Evolutionary conservation across 495 filamentous ascomycete genomes (phyloP).

Genomic region (Penicillium alfredii): DNA sequence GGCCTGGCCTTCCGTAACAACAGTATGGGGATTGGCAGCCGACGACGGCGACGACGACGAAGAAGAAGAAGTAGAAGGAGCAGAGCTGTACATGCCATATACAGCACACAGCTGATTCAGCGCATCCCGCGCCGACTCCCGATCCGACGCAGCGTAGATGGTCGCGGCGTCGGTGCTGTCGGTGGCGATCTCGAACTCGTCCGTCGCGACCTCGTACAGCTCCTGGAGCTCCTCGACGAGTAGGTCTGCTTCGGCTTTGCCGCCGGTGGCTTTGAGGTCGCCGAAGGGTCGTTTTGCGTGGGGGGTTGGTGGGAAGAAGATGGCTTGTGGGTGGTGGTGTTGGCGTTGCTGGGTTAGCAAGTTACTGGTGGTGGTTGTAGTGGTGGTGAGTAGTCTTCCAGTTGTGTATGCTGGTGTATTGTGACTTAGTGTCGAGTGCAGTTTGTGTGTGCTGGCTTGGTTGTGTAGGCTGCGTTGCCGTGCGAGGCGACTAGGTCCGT

Average conservation of each 20-base stretch:
- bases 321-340: background rate
- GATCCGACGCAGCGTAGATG: constrained; percentile 45
- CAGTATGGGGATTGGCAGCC: constrained; percentile 3
- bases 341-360: too few species aligned
- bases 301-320: background rate
- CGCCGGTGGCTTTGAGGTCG: constrained; percentile 6
- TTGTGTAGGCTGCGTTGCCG: too few species aligned
- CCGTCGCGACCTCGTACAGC: constrained; percentile 39
- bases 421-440: too few species aligned
- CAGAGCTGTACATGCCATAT: constrained; percentile 32
- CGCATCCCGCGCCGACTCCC: constrained; percentile 40
- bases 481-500: too few species aligned
- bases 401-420: background rate
- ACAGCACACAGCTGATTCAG: constrained; percentile 33
- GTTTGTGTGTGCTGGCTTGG: too few species aligned
- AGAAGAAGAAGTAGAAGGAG: too few species aligned
- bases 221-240: constrained; percentile 42
- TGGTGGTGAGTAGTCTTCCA: background rate
- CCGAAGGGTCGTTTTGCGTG: background rate
- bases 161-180: constrained; percentile 38
- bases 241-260: constrained; percentile 26
- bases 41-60: too few species aligned
- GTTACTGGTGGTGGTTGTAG: too few species aligned
- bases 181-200: constrained; percentile 45
- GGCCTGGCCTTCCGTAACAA: constrained; percentile 4